Percentiles rank a stretch among this genome's conserved stretches.
Evolutionary conservation across 345 rosid species (phyloP).

Genomic region (Acer saccharum): DNA sequence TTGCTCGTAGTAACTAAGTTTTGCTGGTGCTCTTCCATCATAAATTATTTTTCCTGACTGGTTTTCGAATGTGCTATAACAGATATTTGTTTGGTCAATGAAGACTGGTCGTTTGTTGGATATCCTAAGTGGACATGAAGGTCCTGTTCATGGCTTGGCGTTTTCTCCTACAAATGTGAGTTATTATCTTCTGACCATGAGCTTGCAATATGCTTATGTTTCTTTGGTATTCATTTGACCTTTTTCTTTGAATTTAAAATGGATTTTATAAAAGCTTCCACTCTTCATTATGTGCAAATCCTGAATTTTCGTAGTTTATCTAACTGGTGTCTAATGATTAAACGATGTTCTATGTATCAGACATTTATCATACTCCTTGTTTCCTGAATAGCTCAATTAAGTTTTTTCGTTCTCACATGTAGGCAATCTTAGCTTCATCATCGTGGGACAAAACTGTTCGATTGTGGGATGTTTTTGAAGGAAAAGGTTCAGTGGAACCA

Average conservation of each 20-base stretch:
- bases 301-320: neutral
- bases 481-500: slow-evolving; percentile 86
- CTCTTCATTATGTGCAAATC: slow-evolving; percentile 1
- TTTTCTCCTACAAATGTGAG: slow-evolving; percentile 91
- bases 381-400: slow-evolving; percentile 15
- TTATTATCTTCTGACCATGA: slow-evolving; percentile 16
- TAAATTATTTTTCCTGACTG: slow-evolving; percentile 11
- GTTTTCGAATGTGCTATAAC: slow-evolving; percentile 16
- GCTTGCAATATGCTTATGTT: neutral
- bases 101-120: slow-evolving; percentile 94
- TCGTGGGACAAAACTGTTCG: slow-evolving; percentile 97
- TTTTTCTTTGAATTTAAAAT: neutral
- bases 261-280: neutral
- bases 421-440: slow-evolving; percentile 88
- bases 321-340: neutral
- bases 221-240: slow-evolving; percentile 3
- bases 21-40: neutral
- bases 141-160: slow-evolving; percentile 92
- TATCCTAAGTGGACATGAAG: slow-evolving; percentile 93
- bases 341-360: neutral
- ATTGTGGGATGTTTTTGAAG: slow-evolving; percentile 92
- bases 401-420: slow-evolving; percentile 5
- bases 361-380: neutral
- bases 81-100: slow-evolving; percentile 99
- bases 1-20: neutral